These are phyloP conservation scores for Porodaedalea pini DNA, from an alignment of 1,284 basidiomycete species.

Conservation along the genomic window DNA sequence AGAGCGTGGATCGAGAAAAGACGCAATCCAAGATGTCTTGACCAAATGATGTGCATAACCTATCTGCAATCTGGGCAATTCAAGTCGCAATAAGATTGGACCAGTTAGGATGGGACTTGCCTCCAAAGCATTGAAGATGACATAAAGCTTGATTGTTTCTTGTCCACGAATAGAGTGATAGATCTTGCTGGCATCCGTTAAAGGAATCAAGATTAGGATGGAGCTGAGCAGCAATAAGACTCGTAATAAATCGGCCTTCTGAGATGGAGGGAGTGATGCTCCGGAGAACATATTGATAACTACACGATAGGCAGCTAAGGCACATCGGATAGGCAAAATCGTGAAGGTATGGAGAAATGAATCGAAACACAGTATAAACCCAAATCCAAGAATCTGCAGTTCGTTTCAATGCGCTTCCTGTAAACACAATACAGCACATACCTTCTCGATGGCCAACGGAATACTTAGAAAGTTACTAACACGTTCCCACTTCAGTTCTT, in stretches of 20 bases:
- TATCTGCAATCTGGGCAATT: conserved; percentile 79
- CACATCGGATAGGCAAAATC: conserved; percentile 88
- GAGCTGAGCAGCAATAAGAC: conserved; percentile 75
- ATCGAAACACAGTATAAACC: conserved; percentile 92
- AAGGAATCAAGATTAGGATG: conserved; percentile 70
- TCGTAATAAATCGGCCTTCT: conserved; percentile 89
- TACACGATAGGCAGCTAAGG: conserved; percentile 63
- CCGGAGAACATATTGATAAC: conserved; percentile 50
- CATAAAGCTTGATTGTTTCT: conserved; percentile 97
- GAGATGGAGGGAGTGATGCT: conserved; percentile 70
- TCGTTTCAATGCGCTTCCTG: conserved; percentile 11
- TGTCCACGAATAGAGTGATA: conserved; percentile 99
- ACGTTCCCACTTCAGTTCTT: conserved; percentile 95
- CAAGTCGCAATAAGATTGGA: conserved; percentile 3
- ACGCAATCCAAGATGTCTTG: conserved; percentile 97
- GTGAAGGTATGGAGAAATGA: conserved; percentile 99
- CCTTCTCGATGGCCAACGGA: conserved; percentile 92
- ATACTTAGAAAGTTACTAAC: conserved; percentile 96
- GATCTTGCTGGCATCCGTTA: conserved; percentile 97
- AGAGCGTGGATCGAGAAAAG: conserved; percentile 89
- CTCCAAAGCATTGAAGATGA: conserved; percentile 98
- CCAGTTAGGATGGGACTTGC: conserved; percentile 41
- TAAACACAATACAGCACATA: conserved; percentile 27
- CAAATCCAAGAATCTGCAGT: conserved; percentile 83
- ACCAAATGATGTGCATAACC: conserved; percentile 93